Evolutionary conservation across 805 yeast genomes (phyloP), one percentile per base, ranked within the genome.

Genomic region (Pichia pseudocactophila): DNA sequence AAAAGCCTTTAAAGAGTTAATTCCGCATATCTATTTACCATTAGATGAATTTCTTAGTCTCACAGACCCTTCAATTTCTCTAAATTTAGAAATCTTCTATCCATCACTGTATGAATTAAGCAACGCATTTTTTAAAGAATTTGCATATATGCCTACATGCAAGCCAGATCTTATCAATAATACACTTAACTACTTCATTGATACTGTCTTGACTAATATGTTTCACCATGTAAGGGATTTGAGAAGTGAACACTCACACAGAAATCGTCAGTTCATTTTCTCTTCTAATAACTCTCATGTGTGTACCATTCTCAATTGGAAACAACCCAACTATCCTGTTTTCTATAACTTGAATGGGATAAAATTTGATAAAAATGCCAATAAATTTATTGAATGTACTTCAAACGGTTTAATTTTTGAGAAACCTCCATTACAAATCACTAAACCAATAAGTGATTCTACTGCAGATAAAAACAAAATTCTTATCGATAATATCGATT

Each of bases 291-390:
- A 88, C 61, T 83, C 96, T 28, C 76, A 79, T 36, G 86, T 88
- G n/a, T 92, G 97, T 63, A 86, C 95, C 10, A 83, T 87, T 36
- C 65, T 92, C 52, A 92, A 92, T 63, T 92, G 98, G 98, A 92
- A 92, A 62, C 98, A 92, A 63, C 97, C 98, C 12, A 90, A 90
- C 59, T 92, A 82, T 63, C 97, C 98, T 0, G 97, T 92, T 0
- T 79, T 92, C 50, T 83, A 85, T 63, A 76, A 80, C 43, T 76
- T 89, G 73, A 80, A 78, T 52, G 85, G 87, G n/a, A 65, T 80
- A 10, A 64, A 70, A 31, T 67, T 58, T 52, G 49, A 59, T 27
- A 44, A 50, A 9, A 38, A 28, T 2, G 37, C 44, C 2, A 61
- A 63, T 15, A 46, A 47, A 40, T 71, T 70, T 44, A 57, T 50